A percentile compares a stretch with the other conserved stretches of the same genome.
Evolutionary conservation across 2,329 filamentous ascomycete genomes (phyloP).

Genomic region (Aspergillus nomiae): DNA sequence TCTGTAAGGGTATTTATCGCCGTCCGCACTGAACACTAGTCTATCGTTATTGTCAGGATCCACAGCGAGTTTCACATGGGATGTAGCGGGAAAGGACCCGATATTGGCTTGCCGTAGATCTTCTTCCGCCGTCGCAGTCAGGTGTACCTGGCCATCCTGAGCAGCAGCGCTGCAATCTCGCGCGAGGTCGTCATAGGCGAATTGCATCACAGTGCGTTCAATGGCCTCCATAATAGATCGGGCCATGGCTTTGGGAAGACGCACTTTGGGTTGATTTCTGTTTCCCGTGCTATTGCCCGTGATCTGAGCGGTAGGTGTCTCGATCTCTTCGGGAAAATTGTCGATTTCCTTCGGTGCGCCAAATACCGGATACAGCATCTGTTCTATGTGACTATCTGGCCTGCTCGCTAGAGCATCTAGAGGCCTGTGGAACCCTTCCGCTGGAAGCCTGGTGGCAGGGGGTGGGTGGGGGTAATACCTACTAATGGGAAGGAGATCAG

Average conservation of each 20-base stretch:
- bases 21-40: slow-evolving; percentile 23
- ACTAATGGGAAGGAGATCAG: slow-evolving; percentile 24
- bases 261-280: background rate
- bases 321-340: background rate
- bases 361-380: slow-evolving; percentile 12
- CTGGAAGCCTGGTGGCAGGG: background rate
- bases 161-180: slow-evolving; percentile 27
- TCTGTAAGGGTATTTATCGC: slow-evolving; percentile 25
- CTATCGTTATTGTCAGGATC: background rate
- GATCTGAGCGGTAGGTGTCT: background rate
- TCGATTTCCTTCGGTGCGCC: background rate
- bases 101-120: slow-evolving; percentile 24
- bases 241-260: background rate
- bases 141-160: slow-evolving; percentile 9
- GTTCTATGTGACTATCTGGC: slow-evolving; percentile 17
- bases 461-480: slow-evolving; percentile 23
- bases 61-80: slow-evolving; percentile 20
- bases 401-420: slow-evolving; percentile 7
- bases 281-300: background rate
- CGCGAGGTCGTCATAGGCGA: slow-evolving; percentile 33
- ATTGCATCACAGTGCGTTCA: slow-evolving; percentile 28
- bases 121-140: slow-evolving; percentile 13
- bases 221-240: slow-evolving; percentile 22
- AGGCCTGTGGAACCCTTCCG: slow-evolving; percentile 16
- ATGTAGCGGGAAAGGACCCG: slow-evolving; percentile 16